Percentiles rank a stretch among this genome's conserved stretches.
phyloP scores from a whole-genome alignment of 1,284 basidiomycete species.

The Moniliella sp. region DNA sequence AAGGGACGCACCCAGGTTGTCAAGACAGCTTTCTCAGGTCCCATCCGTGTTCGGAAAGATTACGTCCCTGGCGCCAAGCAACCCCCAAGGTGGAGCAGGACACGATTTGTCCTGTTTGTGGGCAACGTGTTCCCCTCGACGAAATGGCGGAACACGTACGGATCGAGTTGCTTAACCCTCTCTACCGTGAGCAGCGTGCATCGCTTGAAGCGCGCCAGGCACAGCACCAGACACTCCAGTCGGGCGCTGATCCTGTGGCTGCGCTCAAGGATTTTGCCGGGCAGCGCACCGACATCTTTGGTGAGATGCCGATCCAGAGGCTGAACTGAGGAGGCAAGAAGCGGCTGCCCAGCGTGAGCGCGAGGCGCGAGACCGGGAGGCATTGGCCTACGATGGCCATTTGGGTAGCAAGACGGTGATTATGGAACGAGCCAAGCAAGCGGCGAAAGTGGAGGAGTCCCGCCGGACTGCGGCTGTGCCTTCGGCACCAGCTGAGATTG shows the following conservation, averaged over 20 bases:
- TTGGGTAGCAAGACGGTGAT: slow-evolving; percentile 11
- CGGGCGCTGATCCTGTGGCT: slow-evolving; percentile 25
- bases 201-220: slow-evolving; percentile 24
- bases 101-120: slow-evolving; percentile 85
- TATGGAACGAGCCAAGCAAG: slow-evolving; percentile 12
- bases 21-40: slow-evolving; percentile 6
- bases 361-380: slow-evolving; percentile 26
- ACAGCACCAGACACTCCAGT: slow-evolving; percentile 19
- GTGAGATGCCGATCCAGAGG: slow-evolving; percentile 8
- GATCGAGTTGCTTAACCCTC: slow-evolving; percentile 86
- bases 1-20: neutral
- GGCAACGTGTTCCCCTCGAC: slow-evolving; percentile 75
- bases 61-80: too few relatives aligned
- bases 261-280: slow-evolving; percentile 23
- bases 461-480: slow-evolving; percentile 1
- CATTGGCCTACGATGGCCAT: slow-evolving; percentile 31
- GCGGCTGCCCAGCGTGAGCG: slow-evolving; percentile 27
- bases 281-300: slow-evolving; percentile 19
- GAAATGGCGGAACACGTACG: slow-evolving; percentile 94
- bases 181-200: slow-evolving; percentile 34
- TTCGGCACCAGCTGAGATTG: slow-evolving; percentile 1
- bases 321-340: slow-evolving; percentile 16
- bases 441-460: slow-evolving; percentile 1
- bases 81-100: slow-evolving; percentile 12
- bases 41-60: slow-evolving; percentile 58